These are phyloP conservation scores for Kodamaea jinghongensis DNA, from an alignment of 805 yeast genomes.

Conservation along the genomic window DNA sequence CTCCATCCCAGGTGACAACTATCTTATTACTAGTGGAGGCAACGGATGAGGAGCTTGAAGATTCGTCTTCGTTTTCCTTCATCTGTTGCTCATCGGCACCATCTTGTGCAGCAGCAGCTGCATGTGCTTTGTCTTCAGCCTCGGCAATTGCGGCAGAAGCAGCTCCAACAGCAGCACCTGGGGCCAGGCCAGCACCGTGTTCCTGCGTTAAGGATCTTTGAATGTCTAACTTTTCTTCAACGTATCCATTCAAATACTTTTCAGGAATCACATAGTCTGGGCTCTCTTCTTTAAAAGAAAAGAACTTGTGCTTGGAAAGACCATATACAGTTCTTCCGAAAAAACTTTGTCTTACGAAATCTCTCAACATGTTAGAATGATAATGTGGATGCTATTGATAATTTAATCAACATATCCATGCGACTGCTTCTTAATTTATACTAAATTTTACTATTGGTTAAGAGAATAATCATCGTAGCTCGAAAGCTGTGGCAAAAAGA, in stretches of 20 bases:
- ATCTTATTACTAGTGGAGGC: not conserved
- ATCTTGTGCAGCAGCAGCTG: not conserved
- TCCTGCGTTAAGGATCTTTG: too few relatives aligned
- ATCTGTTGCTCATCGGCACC: not conserved
- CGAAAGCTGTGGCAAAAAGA: too few relatives aligned
- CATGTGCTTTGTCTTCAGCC: not conserved
- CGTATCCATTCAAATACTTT: slow-evolving; percentile 19
- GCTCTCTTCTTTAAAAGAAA: slow-evolving; percentile 26
- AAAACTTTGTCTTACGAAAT: slow-evolving; percentile 23
- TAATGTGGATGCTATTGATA: too few relatives aligned
- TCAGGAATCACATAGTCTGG: slow-evolving; percentile 30
- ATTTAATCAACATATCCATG: too few relatives aligned
- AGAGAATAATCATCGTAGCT: too few relatives aligned
- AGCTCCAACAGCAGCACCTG: slow-evolving; percentile 1
- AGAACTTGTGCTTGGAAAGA: slow-evolving; percentile 22
- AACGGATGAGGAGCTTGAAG: not conserved
- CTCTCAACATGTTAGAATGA: too few relatives aligned
- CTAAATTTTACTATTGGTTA: too few relatives aligned
- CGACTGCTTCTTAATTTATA: too few relatives aligned
- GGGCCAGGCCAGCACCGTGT: not conserved
- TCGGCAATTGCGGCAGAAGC: not conserved
- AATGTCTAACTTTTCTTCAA: not conserved
- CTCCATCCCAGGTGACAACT: slow-evolving; percentile 34
- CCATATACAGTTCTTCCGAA: slow-evolving; percentile 26
- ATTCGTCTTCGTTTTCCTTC: not conserved